Evolutionary conservation across 208 protist genomes (phyloP).

Genomic region (Borovskyia barvae): DNA sequence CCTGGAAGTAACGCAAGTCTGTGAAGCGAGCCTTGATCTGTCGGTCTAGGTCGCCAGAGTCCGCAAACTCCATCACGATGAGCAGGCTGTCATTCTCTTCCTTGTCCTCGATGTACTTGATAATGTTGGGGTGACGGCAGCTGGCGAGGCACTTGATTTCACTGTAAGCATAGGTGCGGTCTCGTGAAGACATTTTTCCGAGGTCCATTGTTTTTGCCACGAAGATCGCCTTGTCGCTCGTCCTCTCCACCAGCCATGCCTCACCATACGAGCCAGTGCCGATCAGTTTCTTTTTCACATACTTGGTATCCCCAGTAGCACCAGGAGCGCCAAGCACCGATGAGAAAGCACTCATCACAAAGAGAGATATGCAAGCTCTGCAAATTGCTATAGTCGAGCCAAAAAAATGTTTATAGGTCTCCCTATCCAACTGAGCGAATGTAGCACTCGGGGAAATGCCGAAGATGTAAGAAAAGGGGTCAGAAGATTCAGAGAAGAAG

Average conservation of each 20-base stretch:
- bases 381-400: too few species aligned
- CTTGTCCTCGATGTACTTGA: slow-evolving; percentile 83
- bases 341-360: slow-evolving; percentile 25
- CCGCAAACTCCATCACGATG: slow-evolving; percentile 89
- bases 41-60: slow-evolving; percentile 82
- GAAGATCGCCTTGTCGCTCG: slow-evolving; percentile 58
- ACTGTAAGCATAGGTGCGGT: slow-evolving; percentile 80
- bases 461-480: too few species aligned
- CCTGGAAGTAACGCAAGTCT: slow-evolving; percentile 70
- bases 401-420: too few species aligned
- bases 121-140: slow-evolving; percentile 85
- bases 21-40: slow-evolving; percentile 69
- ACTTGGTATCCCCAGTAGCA: slow-evolving; percentile 50
- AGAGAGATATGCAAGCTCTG: too few species aligned
- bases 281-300: slow-evolving; percentile 78
- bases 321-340: slow-evolving; percentile 47
- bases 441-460: too few species aligned
- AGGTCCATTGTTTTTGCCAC: slow-evolving; percentile 87
- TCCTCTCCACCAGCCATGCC: slow-evolving; percentile 73
- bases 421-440: too few species aligned
- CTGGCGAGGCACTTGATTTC: slow-evolving; percentile 86
- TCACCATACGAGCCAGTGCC: slow-evolving; percentile 87
- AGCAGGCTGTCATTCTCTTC: slow-evolving; percentile 78
- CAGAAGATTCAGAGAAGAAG: too few species aligned
- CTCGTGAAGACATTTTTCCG: slow-evolving; percentile 78